Percentiles rank a stretch among this genome's conserved stretches.
Evolutionary conservation across 2,329 filamentous ascomycete genomes (phyloP).

Genomic region (Penicillium nordicum): DNA sequence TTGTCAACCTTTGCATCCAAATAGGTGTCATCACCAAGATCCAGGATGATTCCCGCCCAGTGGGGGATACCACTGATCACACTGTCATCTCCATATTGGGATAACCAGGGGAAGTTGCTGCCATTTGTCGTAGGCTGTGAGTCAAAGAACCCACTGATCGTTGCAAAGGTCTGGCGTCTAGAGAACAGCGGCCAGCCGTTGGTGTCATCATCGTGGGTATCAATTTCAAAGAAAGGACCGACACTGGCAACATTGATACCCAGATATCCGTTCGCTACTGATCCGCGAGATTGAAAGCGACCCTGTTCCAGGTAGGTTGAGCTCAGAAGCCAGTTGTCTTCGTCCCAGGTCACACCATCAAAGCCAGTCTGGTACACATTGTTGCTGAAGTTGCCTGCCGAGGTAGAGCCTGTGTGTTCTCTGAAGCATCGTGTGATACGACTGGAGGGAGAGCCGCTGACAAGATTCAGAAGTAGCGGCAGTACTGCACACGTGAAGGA

Average conservation of each 20-base stretch:
- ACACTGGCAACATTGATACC: conserved; percentile 62
- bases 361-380: conserved; percentile 50
- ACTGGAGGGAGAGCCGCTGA: conserved; percentile 10
- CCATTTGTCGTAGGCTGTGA: conserved; percentile 56
- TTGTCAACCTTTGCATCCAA: conserved; percentile 61
- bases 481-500: conserved; percentile 11
- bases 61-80: conserved; percentile 70
- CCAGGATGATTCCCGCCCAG: conserved; percentile 59
- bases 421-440: conserved; percentile 22
- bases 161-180: conserved; percentile 62
- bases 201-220: conserved; percentile 53
- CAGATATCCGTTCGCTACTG: conserved; percentile 62
- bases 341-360: conserved; percentile 56
- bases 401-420: conserved; percentile 15
- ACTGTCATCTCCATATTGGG: conserved; percentile 67
- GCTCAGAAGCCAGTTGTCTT: conserved; percentile 54
- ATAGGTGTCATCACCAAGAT: conserved; percentile 51
- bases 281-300: conserved; percentile 59
- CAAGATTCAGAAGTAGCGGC: conserved; percentile 15
- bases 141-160: conserved; percentile 65
- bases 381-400: conserved; percentile 11
- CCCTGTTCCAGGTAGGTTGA: conserved; percentile 55
- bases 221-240: conserved; percentile 62
- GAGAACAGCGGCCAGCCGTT: conserved; percentile 67
- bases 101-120: conserved; percentile 65